Percentiles rank a stretch among this genome's conserved stretches.
Evolutionary conservation across 768 basidiomycete species (phyloP).

Genomic region (Cyclocybe aegerita): DNA sequence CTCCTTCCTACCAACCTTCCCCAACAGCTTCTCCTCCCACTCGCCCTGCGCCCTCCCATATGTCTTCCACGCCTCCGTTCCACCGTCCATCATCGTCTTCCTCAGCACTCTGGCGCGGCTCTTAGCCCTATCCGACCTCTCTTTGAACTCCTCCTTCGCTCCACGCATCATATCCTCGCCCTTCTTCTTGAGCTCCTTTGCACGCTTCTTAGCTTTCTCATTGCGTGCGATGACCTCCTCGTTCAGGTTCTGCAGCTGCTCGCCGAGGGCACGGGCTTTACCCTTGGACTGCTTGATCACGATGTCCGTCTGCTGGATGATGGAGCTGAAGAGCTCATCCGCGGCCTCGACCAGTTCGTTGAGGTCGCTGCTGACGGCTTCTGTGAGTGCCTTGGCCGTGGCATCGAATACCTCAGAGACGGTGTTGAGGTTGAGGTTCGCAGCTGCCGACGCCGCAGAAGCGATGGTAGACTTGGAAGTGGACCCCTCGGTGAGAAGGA

Average conservation of each 20-base stretch:
- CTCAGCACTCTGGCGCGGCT: conserved; percentile 41
- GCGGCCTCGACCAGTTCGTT: conserved; percentile 58
- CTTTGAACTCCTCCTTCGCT: conserved; percentile 41
- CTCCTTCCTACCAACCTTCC: background rate
- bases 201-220: conserved; percentile 50
- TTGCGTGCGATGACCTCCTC: conserved; percentile 48
- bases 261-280: conserved; percentile 42
- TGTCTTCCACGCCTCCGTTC: conserved; percentile 22
- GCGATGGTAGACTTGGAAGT: conserved; percentile 15
- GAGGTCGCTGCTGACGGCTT: conserved; percentile 50
- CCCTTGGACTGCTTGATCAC: conserved; percentile 49
- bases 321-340: conserved; percentile 52
- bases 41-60: conserved; percentile 7
- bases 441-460: conserved; percentile 15
- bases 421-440: conserved; percentile 41
- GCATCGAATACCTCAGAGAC: conserved; percentile 49
- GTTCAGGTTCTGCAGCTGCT: conserved; percentile 40
- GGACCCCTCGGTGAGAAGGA: conserved; percentile 11
- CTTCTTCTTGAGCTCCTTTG: conserved; percentile 49
- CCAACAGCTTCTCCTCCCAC: conserved; percentile 3
- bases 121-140: conserved; percentile 42
- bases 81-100: conserved; percentile 32
- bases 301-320: conserved; percentile 47
- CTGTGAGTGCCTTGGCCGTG: conserved; percentile 41
- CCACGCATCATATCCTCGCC: conserved; percentile 45